Percentiles rank a stretch among this genome's conserved stretches.
Evolutionary conservation across 345 rosid genomes (phyloP).

Genomic region (Linum trigynum): DNA sequence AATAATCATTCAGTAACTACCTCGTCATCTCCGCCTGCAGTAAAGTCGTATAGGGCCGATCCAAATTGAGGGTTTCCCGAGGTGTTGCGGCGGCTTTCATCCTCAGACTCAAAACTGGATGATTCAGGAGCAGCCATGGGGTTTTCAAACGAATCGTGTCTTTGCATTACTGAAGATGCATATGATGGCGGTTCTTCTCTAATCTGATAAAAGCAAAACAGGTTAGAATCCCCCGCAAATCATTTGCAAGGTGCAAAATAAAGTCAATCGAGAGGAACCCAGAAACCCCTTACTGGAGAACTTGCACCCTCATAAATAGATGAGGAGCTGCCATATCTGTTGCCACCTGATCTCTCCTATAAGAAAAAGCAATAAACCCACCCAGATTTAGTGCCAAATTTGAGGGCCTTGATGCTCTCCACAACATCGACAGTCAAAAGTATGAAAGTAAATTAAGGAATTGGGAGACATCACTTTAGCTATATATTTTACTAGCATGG

Average conservation of each 20-base stretch:
- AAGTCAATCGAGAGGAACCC: conserved; percentile 4
- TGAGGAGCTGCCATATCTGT: conserved; percentile 40
- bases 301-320: conserved; percentile 54
- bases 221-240: neutral
- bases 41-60: conserved; percentile 86
- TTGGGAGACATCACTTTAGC: neutral
- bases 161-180: conserved; percentile 46
- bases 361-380: conserved; percentile 7
- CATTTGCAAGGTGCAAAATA: neutral
- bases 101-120: conserved; percentile 55
- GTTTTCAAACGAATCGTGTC: conserved; percentile 64
- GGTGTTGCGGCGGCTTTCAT: conserved; percentile 40
- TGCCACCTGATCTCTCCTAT: conserved; percentile 56
- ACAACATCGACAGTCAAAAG: too few relatives aligned
- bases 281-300: conserved; percentile 50
- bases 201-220: conserved; percentile 33
- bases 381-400: neutral
- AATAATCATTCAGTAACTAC: conserved; percentile 19
- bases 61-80: conserved; percentile 62
- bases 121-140: conserved; percentile 54
- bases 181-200: conserved; percentile 94
- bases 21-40: conserved; percentile 99
- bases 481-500: neutral
- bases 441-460: too few relatives aligned
- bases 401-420: too few relatives aligned